Evolutionary conservation across 139 green algal species (phyloP).

Genomic region (Ettlia oleoabundans): DNA sequence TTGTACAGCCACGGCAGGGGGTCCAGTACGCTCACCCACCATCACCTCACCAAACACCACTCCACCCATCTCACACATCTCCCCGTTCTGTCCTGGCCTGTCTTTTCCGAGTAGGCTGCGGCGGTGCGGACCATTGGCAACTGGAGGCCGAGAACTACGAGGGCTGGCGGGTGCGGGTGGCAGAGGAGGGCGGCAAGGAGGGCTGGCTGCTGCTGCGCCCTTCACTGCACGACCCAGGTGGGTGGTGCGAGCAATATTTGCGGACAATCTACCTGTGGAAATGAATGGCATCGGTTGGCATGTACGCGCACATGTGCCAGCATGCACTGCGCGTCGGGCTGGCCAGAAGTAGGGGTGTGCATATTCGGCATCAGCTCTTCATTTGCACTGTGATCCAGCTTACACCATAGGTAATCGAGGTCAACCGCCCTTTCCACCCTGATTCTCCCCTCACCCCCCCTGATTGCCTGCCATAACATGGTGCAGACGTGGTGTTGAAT

Average conservation of each 20-base stretch:
- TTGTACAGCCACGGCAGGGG: not conserved
- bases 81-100: too few species aligned
- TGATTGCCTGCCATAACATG: not conserved
- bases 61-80: too few species aligned
- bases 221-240: constrained; percentile 86
- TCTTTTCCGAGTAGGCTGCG: constrained; percentile 32
- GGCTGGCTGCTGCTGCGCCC: constrained; percentile 92
- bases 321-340: too few species aligned
- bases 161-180: constrained; percentile 76
- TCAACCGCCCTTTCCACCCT: not conserved
- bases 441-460: not conserved
- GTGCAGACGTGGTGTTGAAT: constrained; percentile 65
- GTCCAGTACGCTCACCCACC: too few species aligned
- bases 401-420: too few species aligned
- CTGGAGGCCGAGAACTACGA: constrained; percentile 88
- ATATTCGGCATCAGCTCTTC: too few species aligned
- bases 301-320: not conserved
- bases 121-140: constrained; percentile 57
- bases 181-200: constrained; percentile 73
- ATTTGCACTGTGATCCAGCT: too few species aligned
- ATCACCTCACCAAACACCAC: too few species aligned
- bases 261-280: not conserved
- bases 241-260: not conserved
- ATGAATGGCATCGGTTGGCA: not conserved
- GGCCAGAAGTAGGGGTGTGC: too few species aligned